Conservation (phyloP, 176 grass and related monocot genomes). For the Oryza punctata region DNA sequence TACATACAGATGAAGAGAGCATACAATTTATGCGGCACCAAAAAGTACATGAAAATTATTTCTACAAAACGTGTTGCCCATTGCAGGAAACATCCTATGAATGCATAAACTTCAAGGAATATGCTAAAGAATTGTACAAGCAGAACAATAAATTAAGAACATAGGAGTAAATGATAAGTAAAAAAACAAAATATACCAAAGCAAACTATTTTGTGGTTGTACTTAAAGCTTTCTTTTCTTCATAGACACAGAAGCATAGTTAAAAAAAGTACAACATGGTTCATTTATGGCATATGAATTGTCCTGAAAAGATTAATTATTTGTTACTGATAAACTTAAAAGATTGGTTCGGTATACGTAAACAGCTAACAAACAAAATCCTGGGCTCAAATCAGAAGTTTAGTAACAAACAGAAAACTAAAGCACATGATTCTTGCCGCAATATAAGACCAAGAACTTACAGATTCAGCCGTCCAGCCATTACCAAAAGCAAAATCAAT, state of each 20-base stretch:
- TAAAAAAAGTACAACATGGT: not conserved
- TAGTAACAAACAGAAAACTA: slow-evolving; percentile 1
- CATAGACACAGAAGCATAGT: not conserved
- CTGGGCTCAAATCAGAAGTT: slow-evolving; percentile 8
- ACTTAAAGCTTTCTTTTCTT: not conserved
- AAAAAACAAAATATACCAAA: not conserved
- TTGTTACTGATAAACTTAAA: not conserved
- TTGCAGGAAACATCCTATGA: not conserved
- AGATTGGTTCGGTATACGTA: slow-evolving; percentile 3
- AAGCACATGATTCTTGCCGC: not conserved
- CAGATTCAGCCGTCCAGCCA: slow-evolving; percentile 90
- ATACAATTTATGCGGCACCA: not conserved
- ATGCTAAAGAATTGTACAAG: not conserved
- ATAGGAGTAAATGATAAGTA: not conserved
- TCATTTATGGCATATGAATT: slow-evolving; percentile 10
- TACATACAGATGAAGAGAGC: slow-evolving; percentile 2
- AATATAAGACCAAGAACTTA: slow-evolving; percentile 46
- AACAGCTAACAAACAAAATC: slow-evolving; percentile 25
- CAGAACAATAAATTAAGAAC: not conserved
- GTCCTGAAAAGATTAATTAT: not conserved
- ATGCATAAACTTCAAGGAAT: not conserved
- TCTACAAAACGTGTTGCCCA: not conserved
- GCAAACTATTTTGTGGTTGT: not conserved
- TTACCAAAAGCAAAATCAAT: slow-evolving; percentile 72
- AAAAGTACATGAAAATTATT: not conserved